phyloP scores from a whole-genome alignment of 2,329 filamentous ascomycete genomes.

The Neurospora sp. region DNA sequence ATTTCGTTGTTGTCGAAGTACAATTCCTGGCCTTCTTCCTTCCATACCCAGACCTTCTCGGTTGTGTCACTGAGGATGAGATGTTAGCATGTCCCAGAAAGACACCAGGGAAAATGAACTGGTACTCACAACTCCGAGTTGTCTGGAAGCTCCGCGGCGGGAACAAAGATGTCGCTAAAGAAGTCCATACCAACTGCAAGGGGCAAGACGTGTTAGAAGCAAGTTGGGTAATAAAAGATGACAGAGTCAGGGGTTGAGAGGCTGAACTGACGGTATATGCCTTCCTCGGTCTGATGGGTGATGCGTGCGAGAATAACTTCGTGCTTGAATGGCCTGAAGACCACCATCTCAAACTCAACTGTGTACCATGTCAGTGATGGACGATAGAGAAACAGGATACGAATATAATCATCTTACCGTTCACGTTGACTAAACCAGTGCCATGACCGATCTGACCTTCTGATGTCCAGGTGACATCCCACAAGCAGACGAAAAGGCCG shows the following conservation, averaged over 20 bases:
- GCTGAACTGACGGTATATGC: constrained; percentile 54
- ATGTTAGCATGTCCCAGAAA: constrained; percentile 15
- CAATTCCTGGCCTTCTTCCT: constrained; percentile 60
- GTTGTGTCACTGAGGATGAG: constrained; percentile 50
- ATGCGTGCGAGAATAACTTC: constrained; percentile 86
- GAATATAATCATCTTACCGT: constrained; percentile 46
- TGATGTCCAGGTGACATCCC: constrained; percentile 79
- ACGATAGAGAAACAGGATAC: neutral
- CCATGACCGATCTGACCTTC: constrained; percentile 93
- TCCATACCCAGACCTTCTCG: constrained; percentile 80
- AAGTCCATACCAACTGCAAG: constrained; percentile 73
- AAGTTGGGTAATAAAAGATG: neutral
- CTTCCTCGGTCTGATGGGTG: constrained; percentile 59
- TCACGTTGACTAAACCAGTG: constrained; percentile 86
- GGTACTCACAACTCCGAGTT: constrained; percentile 61
- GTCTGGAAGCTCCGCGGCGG: constrained; percentile 61
- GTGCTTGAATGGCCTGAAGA: constrained; percentile 92
- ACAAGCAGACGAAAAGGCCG: constrained; percentile 86
- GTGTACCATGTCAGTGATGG: constrained; percentile 8
- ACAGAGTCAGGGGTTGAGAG: neutral
- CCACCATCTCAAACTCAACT: constrained; percentile 89
- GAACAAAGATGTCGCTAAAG: constrained; percentile 86
- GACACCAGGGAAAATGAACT: neutral
- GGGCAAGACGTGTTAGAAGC: neutral
- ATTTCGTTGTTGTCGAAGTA: constrained; percentile 88